phyloP scores from a whole-genome alignment of 805 yeast genomes.

The Citeromyces nyonsensis region DNA sequence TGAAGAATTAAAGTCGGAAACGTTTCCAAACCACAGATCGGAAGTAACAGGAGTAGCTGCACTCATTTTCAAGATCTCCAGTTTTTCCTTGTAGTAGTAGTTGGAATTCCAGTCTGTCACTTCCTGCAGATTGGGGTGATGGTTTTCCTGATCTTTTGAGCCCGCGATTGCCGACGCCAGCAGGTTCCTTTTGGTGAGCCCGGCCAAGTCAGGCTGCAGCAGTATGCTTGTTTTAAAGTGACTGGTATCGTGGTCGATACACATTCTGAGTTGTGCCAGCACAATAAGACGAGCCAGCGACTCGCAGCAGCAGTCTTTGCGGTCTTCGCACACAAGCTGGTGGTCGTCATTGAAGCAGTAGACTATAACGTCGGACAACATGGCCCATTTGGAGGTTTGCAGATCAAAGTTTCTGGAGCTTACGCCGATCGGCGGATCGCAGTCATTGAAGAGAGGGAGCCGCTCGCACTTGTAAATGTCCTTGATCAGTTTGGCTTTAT shows the following conservation, averaged over 20 bases:
- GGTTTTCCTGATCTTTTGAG: neutral
- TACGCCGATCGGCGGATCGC: slow-evolving; percentile 62
- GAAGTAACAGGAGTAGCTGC: slow-evolving; percentile 44
- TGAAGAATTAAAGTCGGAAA: slow-evolving; percentile 34
- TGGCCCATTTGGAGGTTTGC: slow-evolving; percentile 70
- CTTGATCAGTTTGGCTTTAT: slow-evolving; percentile 13
- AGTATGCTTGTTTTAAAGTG: neutral
- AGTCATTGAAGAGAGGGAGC: slow-evolving; percentile 35
- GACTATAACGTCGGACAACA: slow-evolving; percentile 61
- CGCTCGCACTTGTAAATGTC: slow-evolving; percentile 27
- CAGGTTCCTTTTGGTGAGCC: neutral
- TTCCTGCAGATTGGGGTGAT: slow-evolving; percentile 16
- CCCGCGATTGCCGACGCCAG: neutral
- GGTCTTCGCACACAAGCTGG: slow-evolving; percentile 1
- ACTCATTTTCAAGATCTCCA: slow-evolving; percentile 78
- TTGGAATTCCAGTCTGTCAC: slow-evolving; percentile 55
- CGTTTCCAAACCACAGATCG: slow-evolving; percentile 72
- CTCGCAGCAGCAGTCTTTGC: slow-evolving; percentile 16
- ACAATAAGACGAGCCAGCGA: slow-evolving; percentile 22
- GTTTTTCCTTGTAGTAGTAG: slow-evolving; percentile 53
- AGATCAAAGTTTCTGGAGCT: slow-evolving; percentile 74
- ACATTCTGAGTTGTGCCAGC: slow-evolving; percentile 20
- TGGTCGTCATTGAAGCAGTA: slow-evolving; percentile 42
- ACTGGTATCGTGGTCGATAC: neutral
- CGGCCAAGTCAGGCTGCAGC: neutral